Conservation (phyloP, 208 protist genomes). For the Borovskyia barvae region DNA sequence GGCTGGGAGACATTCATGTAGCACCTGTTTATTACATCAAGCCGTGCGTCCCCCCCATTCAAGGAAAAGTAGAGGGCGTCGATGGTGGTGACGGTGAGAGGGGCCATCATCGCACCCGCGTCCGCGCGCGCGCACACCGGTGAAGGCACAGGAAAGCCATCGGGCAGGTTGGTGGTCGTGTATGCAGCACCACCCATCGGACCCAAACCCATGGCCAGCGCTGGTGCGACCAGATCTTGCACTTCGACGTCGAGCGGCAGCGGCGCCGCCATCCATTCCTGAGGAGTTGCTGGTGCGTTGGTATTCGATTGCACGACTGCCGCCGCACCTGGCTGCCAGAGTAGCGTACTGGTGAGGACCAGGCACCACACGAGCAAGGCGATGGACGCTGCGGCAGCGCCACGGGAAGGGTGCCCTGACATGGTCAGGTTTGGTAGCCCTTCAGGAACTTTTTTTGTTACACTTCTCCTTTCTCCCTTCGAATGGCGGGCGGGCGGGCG, state of each 20-base stretch:
- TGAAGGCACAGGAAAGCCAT: not conserved
- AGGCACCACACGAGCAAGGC: no score
- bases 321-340: no score
- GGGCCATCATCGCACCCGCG: slow-evolving; percentile 2
- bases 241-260: slow-evolving; percentile 12
- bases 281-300: no score
- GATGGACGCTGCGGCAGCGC: no score
- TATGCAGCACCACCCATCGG: slow-evolving; percentile 14
- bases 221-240: slow-evolving; percentile 18
- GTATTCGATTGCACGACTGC: no score
- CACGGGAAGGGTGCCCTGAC: no score
- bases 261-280: not conserved
- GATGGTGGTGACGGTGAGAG: slow-evolving; percentile 8
- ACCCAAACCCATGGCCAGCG: slow-evolving; percentile 12
- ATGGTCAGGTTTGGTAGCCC: no score
- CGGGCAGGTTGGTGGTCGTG: not conserved
- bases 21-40: slow-evolving; percentile 23
- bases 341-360: no score
- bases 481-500: no score
- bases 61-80: slow-evolving; percentile 15
- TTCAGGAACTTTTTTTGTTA: no score
- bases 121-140: slow-evolving; percentile 15
- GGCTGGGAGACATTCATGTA: slow-evolving; percentile 9
- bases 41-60: not conserved
- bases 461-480: no score